Evolutionary conservation across 2,329 filamentous ascomycete species (phyloP).

Genomic region (Sodiomyces alkalinus): DNA sequence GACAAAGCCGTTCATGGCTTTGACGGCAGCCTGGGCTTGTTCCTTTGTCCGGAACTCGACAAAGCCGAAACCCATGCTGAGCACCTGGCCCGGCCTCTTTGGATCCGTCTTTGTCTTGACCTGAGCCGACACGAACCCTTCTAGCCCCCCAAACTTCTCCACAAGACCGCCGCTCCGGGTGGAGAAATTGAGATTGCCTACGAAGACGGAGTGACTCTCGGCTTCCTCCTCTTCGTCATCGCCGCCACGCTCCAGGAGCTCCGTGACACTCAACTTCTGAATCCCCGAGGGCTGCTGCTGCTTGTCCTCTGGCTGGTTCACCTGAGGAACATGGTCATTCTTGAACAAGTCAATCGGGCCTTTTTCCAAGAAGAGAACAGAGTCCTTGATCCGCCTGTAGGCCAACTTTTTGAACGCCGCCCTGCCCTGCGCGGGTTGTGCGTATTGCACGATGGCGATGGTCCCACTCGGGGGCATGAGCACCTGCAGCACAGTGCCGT

Average conservation of each 20-base stretch:
- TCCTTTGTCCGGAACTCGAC: constrained; percentile 69
- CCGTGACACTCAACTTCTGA: constrained; percentile 51
- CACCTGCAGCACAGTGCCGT: constrained; percentile 65
- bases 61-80: constrained; percentile 98
- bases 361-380: constrained; percentile 84
- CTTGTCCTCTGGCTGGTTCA: constrained; percentile 15
- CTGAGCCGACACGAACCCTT: constrained; percentile 75
- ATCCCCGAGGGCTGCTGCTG: constrained; percentile 25
- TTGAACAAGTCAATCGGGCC: constrained; percentile 71
- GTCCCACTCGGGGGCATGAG: constrained; percentile 88
- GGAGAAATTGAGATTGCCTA: constrained; percentile 85
- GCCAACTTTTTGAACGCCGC: constrained; percentile 72
- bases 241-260: constrained; percentile 52
- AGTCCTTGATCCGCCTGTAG: constrained; percentile 83
- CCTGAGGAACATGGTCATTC: constrained; percentile 10
- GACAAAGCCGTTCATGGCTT: constrained; percentile 74
- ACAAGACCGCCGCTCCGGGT: constrained; percentile 66
- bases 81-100: constrained; percentile 73
- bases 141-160: constrained; percentile 64
- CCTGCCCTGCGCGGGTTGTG: constrained; percentile 63
- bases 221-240: constrained; percentile 37
- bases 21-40: constrained; percentile 64
- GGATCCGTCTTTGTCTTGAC: constrained; percentile 90
- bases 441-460: constrained; percentile 85
- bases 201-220: constrained; percentile 72